A percentile compares a stretch with the other conserved stretches of the same genome.
phyloP scores from a whole-genome alignment of 176 grass and related monocot genomes.

The Elaeis guineensis region DNA sequence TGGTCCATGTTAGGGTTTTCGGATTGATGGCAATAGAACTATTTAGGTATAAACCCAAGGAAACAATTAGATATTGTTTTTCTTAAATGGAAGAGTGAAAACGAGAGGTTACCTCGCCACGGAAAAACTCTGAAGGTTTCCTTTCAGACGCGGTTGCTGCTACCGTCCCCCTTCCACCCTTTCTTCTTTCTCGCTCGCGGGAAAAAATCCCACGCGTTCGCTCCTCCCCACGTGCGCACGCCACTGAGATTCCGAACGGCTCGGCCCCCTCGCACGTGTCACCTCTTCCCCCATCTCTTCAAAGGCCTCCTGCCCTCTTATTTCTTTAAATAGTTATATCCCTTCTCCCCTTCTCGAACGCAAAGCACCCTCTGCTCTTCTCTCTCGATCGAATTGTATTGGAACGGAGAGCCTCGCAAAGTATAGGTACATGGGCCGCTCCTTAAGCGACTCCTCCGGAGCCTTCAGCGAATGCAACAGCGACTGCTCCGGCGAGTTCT shows the following conservation, averaged over 20 bases:
- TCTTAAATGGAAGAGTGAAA: too few relatives aligned
- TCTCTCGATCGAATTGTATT: conserved; percentile 26
- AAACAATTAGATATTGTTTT: too few relatives aligned
- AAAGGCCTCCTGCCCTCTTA: conserved; percentile 4
- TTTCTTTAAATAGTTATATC: neutral
- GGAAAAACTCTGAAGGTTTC: too few relatives aligned
- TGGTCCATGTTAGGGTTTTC: too few relatives aligned
- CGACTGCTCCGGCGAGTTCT: conserved; percentile 43
- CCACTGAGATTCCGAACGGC: conserved; percentile 11
- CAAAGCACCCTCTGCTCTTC: neutral
- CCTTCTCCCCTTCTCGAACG: neutral
- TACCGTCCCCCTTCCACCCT: neutral
- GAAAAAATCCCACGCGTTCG: conserved; percentile 13
- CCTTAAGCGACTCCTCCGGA: conserved; percentile 70
- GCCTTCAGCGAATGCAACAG: conserved; percentile 80
- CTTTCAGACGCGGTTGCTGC: too few relatives aligned
- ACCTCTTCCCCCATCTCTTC: neutral
- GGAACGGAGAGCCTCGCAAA: conserved; percentile 28
- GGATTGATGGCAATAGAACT: too few relatives aligned
- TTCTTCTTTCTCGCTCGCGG: neutral
- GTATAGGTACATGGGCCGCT: conserved; percentile 28
- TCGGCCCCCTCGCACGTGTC: conserved; percentile 13
- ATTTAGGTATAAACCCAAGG: too few relatives aligned
- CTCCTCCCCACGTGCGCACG: conserved; percentile 21
- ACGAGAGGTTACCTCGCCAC: too few relatives aligned